Percentiles rank a stretch among this genome's conserved stretches.
Conservation (phyloP, 1,139 yeast genomes). For the Yamadazyma kanchanaburiensis region DNA sequence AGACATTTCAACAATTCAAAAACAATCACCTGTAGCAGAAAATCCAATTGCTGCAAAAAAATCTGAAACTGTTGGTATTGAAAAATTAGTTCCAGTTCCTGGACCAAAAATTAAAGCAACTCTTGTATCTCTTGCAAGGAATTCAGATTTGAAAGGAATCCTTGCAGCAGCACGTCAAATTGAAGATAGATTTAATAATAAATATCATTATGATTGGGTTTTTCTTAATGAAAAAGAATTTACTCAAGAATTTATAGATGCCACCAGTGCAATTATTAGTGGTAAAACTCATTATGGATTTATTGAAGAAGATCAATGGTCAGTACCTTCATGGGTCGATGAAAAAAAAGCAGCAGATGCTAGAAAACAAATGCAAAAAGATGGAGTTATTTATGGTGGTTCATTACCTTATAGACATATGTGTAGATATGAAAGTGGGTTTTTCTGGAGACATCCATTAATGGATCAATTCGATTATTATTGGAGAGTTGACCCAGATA, state of each 20-base stretch:
- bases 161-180: constrained; percentile 41
- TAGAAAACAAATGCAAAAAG: constrained; percentile 50
- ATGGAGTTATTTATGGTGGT: constrained; percentile 57
- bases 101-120: constrained; percentile 38
- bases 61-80: too few species aligned
- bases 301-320: constrained; percentile 46
- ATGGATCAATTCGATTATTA: constrained; percentile 75
- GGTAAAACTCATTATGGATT: constrained; percentile 43
- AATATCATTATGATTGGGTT: constrained; percentile 46
- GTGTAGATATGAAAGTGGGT: constrained; percentile 92
- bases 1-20: too few species aligned
- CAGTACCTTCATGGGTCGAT: constrained; percentile 58
- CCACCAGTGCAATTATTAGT: constrained; percentile 31
- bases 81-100: constrained; percentile 11
- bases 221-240: constrained; percentile 44
- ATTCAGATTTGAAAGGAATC: constrained; percentile 33
- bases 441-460: constrained; percentile 75
- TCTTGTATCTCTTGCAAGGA: constrained; percentile 44
- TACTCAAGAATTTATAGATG: constrained; percentile 35
- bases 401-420: constrained; percentile 69
- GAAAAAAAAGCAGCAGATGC: constrained; percentile 51
- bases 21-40: too few species aligned
- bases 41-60: too few species aligned
- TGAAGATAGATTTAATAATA: constrained; percentile 43
- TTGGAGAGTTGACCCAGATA: constrained; percentile 95